A percentile compares a stretch with the other conserved stretches of the same genome.
phyloP scores from a whole-genome alignment of 2,329 filamentous ascomycete species.

The Didymella pomorum region DNA sequence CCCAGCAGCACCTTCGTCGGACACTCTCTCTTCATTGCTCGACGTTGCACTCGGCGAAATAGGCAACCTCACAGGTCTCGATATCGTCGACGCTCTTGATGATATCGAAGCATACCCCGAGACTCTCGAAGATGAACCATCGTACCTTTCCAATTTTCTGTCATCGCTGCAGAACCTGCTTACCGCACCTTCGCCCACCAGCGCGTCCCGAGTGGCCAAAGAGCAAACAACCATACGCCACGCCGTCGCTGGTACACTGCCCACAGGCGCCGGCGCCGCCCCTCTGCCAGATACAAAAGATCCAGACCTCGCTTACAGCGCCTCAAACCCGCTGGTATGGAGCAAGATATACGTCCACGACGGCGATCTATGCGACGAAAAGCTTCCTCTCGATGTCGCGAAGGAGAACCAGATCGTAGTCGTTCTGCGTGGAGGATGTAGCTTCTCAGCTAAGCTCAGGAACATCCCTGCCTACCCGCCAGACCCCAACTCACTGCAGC shows the following conservation, averaged over 20 bases:
- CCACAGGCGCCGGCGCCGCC: constrained; percentile 70
- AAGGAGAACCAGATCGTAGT: constrained; percentile 77
- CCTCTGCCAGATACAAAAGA: constrained; percentile 69
- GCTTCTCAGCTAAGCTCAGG: constrained; percentile 80
- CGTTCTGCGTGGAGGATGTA: constrained; percentile 82
- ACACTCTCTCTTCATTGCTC: constrained; percentile 32
- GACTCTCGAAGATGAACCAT: constrained; percentile 35
- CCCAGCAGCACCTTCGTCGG: constrained; percentile 27
- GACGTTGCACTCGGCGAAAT: constrained; percentile 34
- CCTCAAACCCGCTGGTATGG: constrained; percentile 68
- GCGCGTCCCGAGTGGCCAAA: constrained; percentile 19
- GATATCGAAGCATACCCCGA: constrained; percentile 37
- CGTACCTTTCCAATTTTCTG: constrained; percentile 47
- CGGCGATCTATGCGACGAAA: constrained; percentile 69
- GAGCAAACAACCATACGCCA: constrained; percentile 32
- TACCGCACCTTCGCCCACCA: constrained; percentile 32
- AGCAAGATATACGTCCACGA: constrained; percentile 72
- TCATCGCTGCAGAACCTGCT: constrained; percentile 49
- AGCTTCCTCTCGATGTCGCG: constrained; percentile 61
- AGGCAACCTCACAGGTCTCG: constrained; percentile 35
- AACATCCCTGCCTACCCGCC: constrained; percentile 84
- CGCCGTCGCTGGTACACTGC: constrained; percentile 59
- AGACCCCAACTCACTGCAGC: constrained; percentile 68
- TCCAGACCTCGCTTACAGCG: constrained; percentile 44
- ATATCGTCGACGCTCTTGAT: constrained; percentile 33